Base-by-base conservation (phyloP, 2,329 filamentous ascomycete genomes). In the Ceratocystis alfenasii region DNA sequence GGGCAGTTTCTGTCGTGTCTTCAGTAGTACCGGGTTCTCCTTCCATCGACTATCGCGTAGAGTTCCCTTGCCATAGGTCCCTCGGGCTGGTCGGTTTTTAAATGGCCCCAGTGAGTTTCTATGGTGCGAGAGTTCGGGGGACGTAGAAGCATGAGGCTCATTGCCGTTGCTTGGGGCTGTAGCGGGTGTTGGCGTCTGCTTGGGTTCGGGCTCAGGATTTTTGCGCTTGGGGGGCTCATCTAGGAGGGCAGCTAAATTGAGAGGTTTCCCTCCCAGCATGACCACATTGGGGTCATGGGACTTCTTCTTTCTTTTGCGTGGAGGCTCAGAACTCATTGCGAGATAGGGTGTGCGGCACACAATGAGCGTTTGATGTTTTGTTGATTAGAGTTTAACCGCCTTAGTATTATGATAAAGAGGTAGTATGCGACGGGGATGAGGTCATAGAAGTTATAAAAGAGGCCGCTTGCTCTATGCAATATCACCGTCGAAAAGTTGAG, bases 1-100 rank as follows among this genome's bases (percentile, higher is more conserved):
- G 0, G 92, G 92, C 2, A 96, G 80, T 15, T 83, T 79, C 72
- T 87, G 83, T 25, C 90, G 83, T 5, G 78, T 75, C 62, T 76
- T 75, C 28, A 79, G 72, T 6, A 77, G 70, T 1, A 68, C 70
- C 1, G 72, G 69, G 48, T 78, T 75, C 46, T 74, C 74, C 28
- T 62, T 70, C 44, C 66, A 69, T 17, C 63, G 57, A 1, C 28
- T 59, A 15, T 65, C 45, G 46, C 55, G 60, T 41, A 12, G 64
- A 5, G 55, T 55, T 15, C 53, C 30, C 12, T 60, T 63, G 62
- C 46, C 45, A 6, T 57, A 60, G 33, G 10, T 44, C 17, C 44
- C 44, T 20, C 57, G 57, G 41, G 22, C 45, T 6, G 30, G 2
- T 61, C 55, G 55, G 5, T 65, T 53, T 22, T 61, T 55, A 15